These are phyloP conservation scores for Claviceps maximensis DNA, from an alignment of 2,329 filamentous ascomycete species.

Conservation along the genomic window DNA sequence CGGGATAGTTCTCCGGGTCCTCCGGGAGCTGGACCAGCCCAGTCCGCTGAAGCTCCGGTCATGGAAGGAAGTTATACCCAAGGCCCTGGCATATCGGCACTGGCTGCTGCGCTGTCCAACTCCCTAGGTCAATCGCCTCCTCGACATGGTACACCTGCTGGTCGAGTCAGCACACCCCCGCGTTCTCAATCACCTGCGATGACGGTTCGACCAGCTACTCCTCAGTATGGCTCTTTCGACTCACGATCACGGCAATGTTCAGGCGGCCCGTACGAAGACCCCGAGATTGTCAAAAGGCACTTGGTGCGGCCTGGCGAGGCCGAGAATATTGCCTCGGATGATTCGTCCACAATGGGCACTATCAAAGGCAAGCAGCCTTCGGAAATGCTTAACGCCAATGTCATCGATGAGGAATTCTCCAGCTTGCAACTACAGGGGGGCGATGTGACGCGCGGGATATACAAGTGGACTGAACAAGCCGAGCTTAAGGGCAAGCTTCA, in stretches of 20 bases:
- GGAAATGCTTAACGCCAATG: slow-evolving; percentile 22
- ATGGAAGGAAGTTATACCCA: slow-evolving; percentile 49
- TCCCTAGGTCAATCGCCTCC: slow-evolving; percentile 58
- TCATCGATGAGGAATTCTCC: slow-evolving; percentile 72
- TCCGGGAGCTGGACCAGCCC: slow-evolving; percentile 11
- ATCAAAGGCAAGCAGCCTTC: slow-evolving; percentile 42
- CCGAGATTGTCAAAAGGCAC: slow-evolving; percentile 83
- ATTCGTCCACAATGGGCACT: slow-evolving; percentile 29
- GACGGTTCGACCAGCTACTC: slow-evolving; percentile 31
- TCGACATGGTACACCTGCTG: slow-evolving; percentile 53
- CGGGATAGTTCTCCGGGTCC: slow-evolving; percentile 20
- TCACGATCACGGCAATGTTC: slow-evolving; percentile 43
- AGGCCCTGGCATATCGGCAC: slow-evolving; percentile 73
- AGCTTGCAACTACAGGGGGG: slow-evolving; percentile 87
- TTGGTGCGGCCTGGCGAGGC: slow-evolving; percentile 55
- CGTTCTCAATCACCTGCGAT: slow-evolving; percentile 26
- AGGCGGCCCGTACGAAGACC: slow-evolving; percentile 60
- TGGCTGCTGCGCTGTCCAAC: slow-evolving; percentile 75
- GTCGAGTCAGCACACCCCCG: slow-evolving; percentile 44
- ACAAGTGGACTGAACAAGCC: slow-evolving; percentile 88
- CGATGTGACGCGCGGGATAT: slow-evolving; percentile 88
- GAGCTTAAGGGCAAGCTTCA: slow-evolving; percentile 55
- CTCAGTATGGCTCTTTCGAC: slow-evolving; percentile 79
- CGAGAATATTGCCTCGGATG: slow-evolving; percentile 30
- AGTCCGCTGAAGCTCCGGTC: slow-evolving; percentile 45